These are phyloP conservation scores for Panicum hallii DNA, from an alignment of 202 grass and related monocot species.

Conservation along the genomic window DNA sequence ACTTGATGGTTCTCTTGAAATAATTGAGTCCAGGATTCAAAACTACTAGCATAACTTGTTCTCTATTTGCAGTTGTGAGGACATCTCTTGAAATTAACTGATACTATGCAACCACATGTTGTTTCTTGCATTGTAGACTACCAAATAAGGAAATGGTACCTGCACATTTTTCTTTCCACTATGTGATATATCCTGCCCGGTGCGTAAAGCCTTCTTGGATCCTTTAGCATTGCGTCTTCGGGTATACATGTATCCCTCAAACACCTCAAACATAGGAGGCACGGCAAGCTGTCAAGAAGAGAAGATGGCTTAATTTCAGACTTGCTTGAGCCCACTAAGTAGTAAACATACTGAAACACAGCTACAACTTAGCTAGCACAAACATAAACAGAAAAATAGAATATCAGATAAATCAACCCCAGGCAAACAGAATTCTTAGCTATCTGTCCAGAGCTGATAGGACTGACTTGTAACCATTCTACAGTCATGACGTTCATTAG, in stretches of 20 bases:
- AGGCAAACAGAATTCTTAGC: not conserved
- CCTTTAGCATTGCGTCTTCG: conserved; percentile 78
- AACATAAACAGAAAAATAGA: not conserved
- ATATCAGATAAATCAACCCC: not conserved
- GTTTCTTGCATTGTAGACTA: conserved; percentile 22
- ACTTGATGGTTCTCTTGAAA: not conserved
- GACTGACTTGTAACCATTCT: not conserved
- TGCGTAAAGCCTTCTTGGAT: conserved; percentile 96
- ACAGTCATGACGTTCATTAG: not conserved
- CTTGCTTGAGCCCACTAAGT: conserved; percentile 35
- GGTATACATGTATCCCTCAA: conserved; percentile 89
- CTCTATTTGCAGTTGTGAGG: not conserved
- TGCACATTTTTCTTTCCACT: conserved; percentile 84
- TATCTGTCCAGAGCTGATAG: not conserved
- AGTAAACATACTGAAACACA: conserved; percentile 19
- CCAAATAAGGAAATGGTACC: conserved; percentile 46
- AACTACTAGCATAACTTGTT: conserved; percentile 12
- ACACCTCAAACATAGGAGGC: conserved; percentile 81
- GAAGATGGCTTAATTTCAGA: conserved; percentile 42
- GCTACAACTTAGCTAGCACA: not conserved
- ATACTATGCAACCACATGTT: not conserved
- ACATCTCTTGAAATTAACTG: not conserved
- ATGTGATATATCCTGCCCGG: conserved; percentile 95
- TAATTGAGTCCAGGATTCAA: not conserved
- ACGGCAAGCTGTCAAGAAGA: conserved; percentile 75